Conservation (phyloP, 2,329 filamentous ascomycete species). For the Byssochlamys sp. region DNA sequence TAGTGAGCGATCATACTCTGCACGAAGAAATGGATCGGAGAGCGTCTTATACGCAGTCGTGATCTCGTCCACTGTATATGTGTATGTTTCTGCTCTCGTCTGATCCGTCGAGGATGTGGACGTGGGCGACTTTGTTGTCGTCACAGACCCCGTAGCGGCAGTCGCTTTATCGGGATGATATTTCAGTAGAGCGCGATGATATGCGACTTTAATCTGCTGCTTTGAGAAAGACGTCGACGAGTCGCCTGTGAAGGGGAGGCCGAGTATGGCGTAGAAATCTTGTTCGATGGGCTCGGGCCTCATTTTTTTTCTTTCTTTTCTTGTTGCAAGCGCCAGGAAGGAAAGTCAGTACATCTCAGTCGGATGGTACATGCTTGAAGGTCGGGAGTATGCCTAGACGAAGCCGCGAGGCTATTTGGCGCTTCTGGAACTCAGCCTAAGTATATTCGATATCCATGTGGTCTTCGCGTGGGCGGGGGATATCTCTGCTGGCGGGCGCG, state of each 20-base stretch:
- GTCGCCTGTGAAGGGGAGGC: constrained; percentile 22
- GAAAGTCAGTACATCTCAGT: neutral
- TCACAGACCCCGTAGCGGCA: constrained; percentile 4
- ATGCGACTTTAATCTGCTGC: constrained; percentile 44
- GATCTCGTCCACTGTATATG: constrained; percentile 48
- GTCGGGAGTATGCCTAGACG: neutral
- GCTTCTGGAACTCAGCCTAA: neutral
- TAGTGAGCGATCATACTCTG: constrained; percentile 42
- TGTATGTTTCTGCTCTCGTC: neutral
- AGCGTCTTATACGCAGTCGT: constrained; percentile 50
- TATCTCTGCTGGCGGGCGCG: too few species aligned
- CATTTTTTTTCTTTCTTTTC: constrained; percentile 2
- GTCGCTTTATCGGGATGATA: constrained; percentile 51
- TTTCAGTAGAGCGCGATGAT: constrained; percentile 46
- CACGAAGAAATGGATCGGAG: constrained; percentile 32
- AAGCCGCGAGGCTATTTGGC: neutral
- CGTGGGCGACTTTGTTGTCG: neutral
- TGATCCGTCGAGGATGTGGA: neutral
- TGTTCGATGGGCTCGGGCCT: constrained; percentile 5
- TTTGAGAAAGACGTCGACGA: constrained; percentile 21
- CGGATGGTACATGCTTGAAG: neutral
- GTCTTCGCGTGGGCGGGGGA: too few species aligned
- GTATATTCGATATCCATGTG: neutral
- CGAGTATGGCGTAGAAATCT: constrained; percentile 33
- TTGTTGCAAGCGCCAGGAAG: neutral